Conservation (phyloP, 805 yeast genomes). For the Torulaspora delbrueckii region DNA sequence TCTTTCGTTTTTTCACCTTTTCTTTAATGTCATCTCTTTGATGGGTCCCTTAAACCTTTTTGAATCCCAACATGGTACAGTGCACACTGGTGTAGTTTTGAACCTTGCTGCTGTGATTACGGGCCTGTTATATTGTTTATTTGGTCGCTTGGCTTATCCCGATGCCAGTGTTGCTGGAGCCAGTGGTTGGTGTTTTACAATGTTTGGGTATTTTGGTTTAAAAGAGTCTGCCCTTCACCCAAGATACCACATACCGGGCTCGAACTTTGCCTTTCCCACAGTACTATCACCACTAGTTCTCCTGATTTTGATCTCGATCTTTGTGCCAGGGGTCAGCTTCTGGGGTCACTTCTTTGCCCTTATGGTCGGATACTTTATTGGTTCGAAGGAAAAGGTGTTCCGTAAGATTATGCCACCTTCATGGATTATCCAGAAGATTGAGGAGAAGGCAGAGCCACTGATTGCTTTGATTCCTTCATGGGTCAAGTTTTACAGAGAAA, state of each 20-base stretch:
- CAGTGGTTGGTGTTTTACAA: slow-evolving; percentile 69
- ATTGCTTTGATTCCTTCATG: slow-evolving; percentile 52
- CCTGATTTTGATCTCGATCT: slow-evolving; percentile 45
- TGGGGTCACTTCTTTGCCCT: slow-evolving; percentile 71
- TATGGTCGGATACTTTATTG: slow-evolving; percentile 59
- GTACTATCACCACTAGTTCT: slow-evolving; percentile 51
- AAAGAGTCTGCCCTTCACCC: slow-evolving; percentile 42
- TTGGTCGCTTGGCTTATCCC: slow-evolving; percentile 46
- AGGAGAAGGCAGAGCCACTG: slow-evolving; percentile 44
- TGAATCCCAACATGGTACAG: slow-evolving; percentile 75
- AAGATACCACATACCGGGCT: slow-evolving; percentile 38
- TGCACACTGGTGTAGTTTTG: slow-evolving; percentile 75
- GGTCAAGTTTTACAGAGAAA: slow-evolving; percentile 56
- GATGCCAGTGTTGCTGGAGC: slow-evolving; percentile 57
- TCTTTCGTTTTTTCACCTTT: slow-evolving; percentile 52
- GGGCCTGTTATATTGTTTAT: slow-evolving; percentile 56
- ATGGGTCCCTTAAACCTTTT: slow-evolving; percentile 57
- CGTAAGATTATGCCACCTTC: slow-evolving; percentile 61
- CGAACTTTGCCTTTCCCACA: slow-evolving; percentile 51
- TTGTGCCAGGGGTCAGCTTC: slow-evolving; percentile 64
- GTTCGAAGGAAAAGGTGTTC: slow-evolving; percentile 46
- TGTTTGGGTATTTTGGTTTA: slow-evolving; percentile 57
- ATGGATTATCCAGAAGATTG: slow-evolving; percentile 58
- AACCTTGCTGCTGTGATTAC: slow-evolving; percentile 66
- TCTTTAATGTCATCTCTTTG: slow-evolving; percentile 53